Evolutionary conservation across 768 basidiomycete genomes (phyloP), one percentile per base, ranked within the genome.

Genomic region (Agrocybe praecox): DNA sequence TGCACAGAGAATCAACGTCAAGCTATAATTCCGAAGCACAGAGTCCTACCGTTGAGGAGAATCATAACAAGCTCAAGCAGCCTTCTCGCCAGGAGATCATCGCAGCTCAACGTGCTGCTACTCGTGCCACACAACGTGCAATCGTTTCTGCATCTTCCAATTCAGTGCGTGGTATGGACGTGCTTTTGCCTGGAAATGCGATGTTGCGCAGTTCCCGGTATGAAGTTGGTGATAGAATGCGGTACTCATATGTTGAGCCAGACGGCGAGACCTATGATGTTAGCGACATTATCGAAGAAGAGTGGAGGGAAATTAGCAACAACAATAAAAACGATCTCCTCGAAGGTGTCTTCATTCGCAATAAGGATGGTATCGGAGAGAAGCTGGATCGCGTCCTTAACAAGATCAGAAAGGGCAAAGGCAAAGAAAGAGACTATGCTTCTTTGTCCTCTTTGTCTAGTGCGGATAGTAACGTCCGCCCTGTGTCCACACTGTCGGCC

Each of bases 211-310:
- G 93, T 64, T 87, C 90, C 6, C 80, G 93, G 7, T 86, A 87
- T 60, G 84, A 92, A 19, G 68, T 73, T 6, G 84, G 81, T 42
- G 89, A 92, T 60, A 76, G 79, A 46, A 89, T 94, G 74, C 88
- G 96, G 0, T 99, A 99, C 69, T 97, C 96, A 36, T 98, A 94
- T 69, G 90, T 98, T 42, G 88, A 94, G 59, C 81, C 85, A 2
- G 93, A 95, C 59, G 96, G 95, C 2, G 92, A 92, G 73, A 90
- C 89, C 0, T 90, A 88, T 65, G 96, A 98, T 69, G 94, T 98
- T 68, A 94, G 92, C 65, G 90, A 96, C 60, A 88, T 97, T 49
- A 82, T 98, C 46, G 94, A 96, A 67, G 86, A 92, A 71, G 96
- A 96, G 63, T 90, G 91, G 80, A 76, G 83, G n/a, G 84, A 81